These are phyloP conservation scores for Liquidambar formosana DNA, from an alignment of 164 flowering plant genomes.

Conservation along the genomic window DNA sequence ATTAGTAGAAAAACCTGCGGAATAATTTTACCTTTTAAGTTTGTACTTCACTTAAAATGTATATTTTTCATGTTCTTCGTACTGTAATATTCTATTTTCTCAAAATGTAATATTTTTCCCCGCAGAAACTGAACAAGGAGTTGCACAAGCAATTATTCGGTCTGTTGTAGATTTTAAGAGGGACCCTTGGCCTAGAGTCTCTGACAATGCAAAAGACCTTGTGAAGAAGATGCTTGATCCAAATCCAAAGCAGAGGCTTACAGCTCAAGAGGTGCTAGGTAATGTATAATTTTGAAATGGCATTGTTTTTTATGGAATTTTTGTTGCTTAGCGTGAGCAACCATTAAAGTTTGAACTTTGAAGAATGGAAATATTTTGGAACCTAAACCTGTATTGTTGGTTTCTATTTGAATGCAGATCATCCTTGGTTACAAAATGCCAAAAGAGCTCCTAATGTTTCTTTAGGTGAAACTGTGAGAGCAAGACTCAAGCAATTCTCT, in stretches of 20 bases:
- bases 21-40: not conserved
- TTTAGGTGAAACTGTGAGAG: constrained; percentile 84
- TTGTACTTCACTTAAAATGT: too few species aligned
- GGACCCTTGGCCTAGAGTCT: constrained; percentile 96
- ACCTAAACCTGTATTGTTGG: not conserved
- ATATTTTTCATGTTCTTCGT: not conserved
- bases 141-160: constrained; percentile 91
- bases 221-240: constrained; percentile 91
- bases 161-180: constrained; percentile 78
- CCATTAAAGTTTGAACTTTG: not conserved
- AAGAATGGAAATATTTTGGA: not conserved
- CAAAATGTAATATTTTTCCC: not conserved
- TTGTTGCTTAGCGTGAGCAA: not conserved
- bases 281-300: constrained; percentile 11
- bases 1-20: not conserved
- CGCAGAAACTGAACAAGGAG: constrained; percentile 97
- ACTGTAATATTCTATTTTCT: not conserved
- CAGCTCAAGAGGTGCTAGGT: constrained; percentile 93
- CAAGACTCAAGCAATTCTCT: constrained; percentile 90
- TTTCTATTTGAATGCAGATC: constrained; percentile 53
- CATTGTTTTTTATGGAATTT: not conserved
- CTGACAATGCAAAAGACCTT: constrained; percentile 91
- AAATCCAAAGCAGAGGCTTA: constrained; percentile 68
- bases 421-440: constrained; percentile 89
- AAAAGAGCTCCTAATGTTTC: constrained; percentile 89